Conservation (phyloP, 2,329 filamentous ascomycete species). For the Rhinocladiella similis region DNA sequence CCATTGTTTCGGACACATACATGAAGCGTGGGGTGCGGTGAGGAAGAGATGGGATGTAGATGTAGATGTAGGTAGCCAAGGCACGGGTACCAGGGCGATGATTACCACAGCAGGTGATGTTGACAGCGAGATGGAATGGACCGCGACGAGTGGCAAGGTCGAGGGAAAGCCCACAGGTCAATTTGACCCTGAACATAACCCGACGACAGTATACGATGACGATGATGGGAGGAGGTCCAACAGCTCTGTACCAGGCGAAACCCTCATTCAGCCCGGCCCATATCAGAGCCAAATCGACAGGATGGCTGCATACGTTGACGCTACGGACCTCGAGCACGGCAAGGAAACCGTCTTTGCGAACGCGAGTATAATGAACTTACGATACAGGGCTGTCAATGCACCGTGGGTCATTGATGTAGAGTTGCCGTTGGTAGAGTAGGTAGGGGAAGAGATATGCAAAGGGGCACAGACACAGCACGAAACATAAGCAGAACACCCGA, state of each 20-base stretch:
- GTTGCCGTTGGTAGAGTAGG: constrained; percentile 26
- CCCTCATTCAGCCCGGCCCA: not conserved
- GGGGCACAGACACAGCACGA: not conserved
- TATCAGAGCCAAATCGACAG: constrained; percentile 3
- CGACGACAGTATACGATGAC: too few relatives aligned
- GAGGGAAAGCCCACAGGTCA: not conserved
- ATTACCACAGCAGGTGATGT: too few relatives aligned
- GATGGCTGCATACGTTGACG: constrained; percentile 35
- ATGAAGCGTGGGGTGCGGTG: constrained; percentile 31
- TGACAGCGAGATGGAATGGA: not conserved
- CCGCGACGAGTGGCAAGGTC: too few relatives aligned
- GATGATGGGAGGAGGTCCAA: not conserved
- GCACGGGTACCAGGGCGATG: not conserved
- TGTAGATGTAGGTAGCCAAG: too few relatives aligned
- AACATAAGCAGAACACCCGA: not conserved
- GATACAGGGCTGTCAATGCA: constrained; percentile 51
- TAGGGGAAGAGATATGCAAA: not conserved
- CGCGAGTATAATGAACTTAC: constrained; percentile 55
- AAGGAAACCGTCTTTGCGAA: constrained; percentile 60
- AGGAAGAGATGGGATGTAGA: constrained; percentile 18
- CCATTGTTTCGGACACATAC: constrained; percentile 54
- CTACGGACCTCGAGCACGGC: constrained; percentile 43
- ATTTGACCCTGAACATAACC: not conserved
- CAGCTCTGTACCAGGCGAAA: not conserved
- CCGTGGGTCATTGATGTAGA: constrained; percentile 60